These are phyloP conservation scores for Scheffersomyces lignicola DNA, from an alignment of 1,139 yeast species.

Conservation along the genomic window DNA sequence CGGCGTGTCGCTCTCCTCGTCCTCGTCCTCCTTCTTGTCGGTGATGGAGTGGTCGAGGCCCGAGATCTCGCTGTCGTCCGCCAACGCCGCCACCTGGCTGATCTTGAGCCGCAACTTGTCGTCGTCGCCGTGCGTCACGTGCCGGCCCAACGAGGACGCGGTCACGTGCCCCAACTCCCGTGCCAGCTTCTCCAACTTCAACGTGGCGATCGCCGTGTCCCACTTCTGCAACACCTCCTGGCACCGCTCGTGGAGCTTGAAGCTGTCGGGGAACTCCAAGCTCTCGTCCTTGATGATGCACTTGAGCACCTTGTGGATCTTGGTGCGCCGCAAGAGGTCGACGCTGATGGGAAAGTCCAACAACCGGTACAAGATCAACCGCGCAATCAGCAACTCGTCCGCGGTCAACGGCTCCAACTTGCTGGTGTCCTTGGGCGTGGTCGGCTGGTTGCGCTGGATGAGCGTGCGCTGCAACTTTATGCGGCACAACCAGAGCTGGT, in stretches of 20 bases:
- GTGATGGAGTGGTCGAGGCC: slow-evolving; percentile 14
- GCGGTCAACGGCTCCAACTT: slow-evolving; percentile 44
- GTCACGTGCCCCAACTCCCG: slow-evolving; percentile 3
- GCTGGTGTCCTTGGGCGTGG: slow-evolving; percentile 34
- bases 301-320: slow-evolving; percentile 54
- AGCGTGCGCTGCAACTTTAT: slow-evolving; percentile 46
- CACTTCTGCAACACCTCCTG: slow-evolving; percentile 45
- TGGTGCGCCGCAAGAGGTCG: slow-evolving; percentile 52
- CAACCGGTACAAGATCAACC: slow-evolving; percentile 52
- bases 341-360: slow-evolving; percentile 54
- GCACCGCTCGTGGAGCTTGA: slow-evolving; percentile 49
- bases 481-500: slow-evolving; percentile 50
- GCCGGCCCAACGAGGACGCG: slow-evolving; percentile 2
- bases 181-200: slow-evolving; percentile 34
- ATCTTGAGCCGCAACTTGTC: not conserved
- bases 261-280: slow-evolving; percentile 46
- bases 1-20: slow-evolving; percentile 9
- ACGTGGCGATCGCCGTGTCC: slow-evolving; percentile 37
- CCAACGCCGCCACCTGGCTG: slow-evolving; percentile 2
- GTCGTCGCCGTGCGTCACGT: not conserved
- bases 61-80: slow-evolving; percentile 37
- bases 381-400: slow-evolving; percentile 55
- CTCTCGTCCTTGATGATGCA: slow-evolving; percentile 45
- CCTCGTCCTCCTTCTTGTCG: slow-evolving; percentile 17
- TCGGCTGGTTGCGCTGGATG: slow-evolving; percentile 45